Percentiles rank a stretch among this genome's conserved stretches.
Evolutionary conservation across 495 filamentous ascomycete species (phyloP).

Genomic region (Beverwykella pulmonaria): DNA sequence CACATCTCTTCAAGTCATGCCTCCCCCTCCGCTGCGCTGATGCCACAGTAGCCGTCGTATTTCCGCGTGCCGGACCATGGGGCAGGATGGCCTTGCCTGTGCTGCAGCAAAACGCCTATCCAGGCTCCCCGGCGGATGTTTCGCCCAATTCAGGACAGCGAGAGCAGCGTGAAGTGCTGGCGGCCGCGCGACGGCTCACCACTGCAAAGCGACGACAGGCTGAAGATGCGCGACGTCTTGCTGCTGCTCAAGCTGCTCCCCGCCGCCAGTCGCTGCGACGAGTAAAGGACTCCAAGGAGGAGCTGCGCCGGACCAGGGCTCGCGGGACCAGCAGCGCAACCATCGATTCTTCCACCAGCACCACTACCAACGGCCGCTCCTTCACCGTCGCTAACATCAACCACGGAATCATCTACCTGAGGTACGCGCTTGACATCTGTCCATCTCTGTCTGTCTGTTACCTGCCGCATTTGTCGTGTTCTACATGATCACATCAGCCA

Average conservation of each 20-base stretch:
- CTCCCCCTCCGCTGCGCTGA: conserved; percentile 17
- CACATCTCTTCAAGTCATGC: conserved; percentile 11
- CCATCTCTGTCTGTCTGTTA: too few species aligned
- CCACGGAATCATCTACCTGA: conserved; percentile 90
- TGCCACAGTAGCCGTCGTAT: conserved; percentile 25
- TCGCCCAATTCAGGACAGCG: neutral
- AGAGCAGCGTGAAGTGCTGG: conserved; percentile 15
- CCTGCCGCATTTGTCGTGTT: neutral
- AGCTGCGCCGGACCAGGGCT: conserved; percentile 34
- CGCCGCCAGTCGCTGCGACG: conserved; percentile 34
- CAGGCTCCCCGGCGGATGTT: conserved; percentile 10
- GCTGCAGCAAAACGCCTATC: conserved; percentile 23
- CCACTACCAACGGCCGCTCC: conserved; percentile 52
- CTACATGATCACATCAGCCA: neutral
- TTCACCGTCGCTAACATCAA: conserved; percentile 94
- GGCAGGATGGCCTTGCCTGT: conserved; percentile 34
- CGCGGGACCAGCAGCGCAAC: conserved; percentile 28
- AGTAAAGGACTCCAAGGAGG: conserved; percentile 40
- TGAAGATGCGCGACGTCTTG: conserved; percentile 21
- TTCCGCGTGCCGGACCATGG: conserved; percentile 27
- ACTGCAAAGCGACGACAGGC: conserved; percentile 23
- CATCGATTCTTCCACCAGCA: conserved; percentile 15
- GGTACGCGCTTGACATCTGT: conserved; percentile 70
- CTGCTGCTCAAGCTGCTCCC: neutral
- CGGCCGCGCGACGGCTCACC: conserved; percentile 8